These are phyloP conservation scores for Stachybotrys chartarum DNA, from an alignment of 2,329 filamentous ascomycete species.

Conservation along the genomic window DNA sequence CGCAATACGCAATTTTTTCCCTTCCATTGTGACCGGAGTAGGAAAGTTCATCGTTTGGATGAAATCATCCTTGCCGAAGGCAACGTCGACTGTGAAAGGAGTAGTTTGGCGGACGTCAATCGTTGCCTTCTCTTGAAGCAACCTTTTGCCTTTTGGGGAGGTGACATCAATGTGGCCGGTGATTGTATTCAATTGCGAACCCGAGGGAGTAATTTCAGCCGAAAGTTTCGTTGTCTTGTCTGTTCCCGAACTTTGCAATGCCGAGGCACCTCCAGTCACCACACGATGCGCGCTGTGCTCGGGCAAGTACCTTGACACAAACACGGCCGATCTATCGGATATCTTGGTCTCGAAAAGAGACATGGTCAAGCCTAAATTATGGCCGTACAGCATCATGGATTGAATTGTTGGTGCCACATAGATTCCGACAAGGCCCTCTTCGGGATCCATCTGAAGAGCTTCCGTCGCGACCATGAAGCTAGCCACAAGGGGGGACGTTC, in stretches of 20 bases:
- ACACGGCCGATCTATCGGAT: conserved; percentile 20
- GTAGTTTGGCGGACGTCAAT: conserved; percentile 29
- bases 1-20: conserved; percentile 31
- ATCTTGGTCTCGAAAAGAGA: conserved; percentile 24
- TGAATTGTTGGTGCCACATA: conserved; percentile 17
- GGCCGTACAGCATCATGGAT: conserved; percentile 13
- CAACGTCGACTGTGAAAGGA: conserved; percentile 33
- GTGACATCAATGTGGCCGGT: conserved; percentile 31
- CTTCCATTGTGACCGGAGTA: conserved; percentile 26
- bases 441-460: conserved; percentile 24
- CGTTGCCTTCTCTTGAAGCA: conserved; percentile 28
- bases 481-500: conserved; percentile 28
- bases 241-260: conserved; percentile 10
- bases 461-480: conserved; percentile 32
- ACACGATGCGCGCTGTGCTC: conserved; percentile 21
- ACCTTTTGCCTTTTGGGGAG: conserved; percentile 22
- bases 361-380: conserved; percentile 17
- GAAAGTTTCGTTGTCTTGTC: conserved; percentile 15
- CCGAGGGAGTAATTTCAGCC: conserved; percentile 19
- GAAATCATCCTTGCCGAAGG: conserved; percentile 24
- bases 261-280: conserved; percentile 13
- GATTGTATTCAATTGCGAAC: conserved; percentile 23
- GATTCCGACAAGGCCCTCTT: conserved; percentile 22
- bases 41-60: conserved; percentile 31
- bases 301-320: conserved; percentile 28